phyloP scores from a whole-genome alignment of 805 yeast genomes.

The Monosporozyma yasuniensis region DNA sequence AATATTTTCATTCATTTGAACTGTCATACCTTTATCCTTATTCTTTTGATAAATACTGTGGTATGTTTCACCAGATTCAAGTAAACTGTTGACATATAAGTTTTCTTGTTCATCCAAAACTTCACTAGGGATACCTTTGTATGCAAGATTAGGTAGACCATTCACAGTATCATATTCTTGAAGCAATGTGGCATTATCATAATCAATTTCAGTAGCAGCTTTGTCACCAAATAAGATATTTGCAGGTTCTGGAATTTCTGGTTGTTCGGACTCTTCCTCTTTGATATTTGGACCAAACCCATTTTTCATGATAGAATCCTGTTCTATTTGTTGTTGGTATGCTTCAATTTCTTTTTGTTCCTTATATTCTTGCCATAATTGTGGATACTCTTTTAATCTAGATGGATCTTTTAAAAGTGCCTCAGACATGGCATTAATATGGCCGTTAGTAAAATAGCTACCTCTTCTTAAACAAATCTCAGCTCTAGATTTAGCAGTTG shows the following conservation, averaged over 20 bases:
- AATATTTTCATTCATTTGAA: conserved; percentile 56
- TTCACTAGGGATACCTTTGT: conserved; percentile 44
- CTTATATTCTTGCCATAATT: conserved; percentile 24
- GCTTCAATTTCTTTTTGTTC: conserved; percentile 25
- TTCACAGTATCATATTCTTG: conserved; percentile 81
- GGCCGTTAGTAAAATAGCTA: conserved; percentile 50
- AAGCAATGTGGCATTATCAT: conserved; percentile 51
- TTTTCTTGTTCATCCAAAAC: conserved; percentile 39
- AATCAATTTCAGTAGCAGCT: conserved; percentile 37
- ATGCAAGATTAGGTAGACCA: conserved; percentile 60
- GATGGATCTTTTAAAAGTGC: conserved; percentile 59
- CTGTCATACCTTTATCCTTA: conserved; percentile 48
- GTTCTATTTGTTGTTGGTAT: conserved; percentile 22
- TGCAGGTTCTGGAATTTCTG: conserved; percentile 5
- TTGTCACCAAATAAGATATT: conserved; percentile 22
- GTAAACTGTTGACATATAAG: conserved; percentile 33
- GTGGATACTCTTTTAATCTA: conserved; percentile 53
- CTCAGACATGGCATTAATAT: conserved; percentile 54
- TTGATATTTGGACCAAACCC: conserved; percentile 27
- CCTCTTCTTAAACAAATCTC: conserved; percentile 63
- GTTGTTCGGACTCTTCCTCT: conserved; percentile 26
- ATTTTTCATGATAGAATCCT: conserved; percentile 35
- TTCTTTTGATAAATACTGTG: conserved; percentile 32
- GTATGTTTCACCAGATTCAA: conserved; percentile 33
- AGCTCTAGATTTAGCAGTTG: conserved; percentile 72